Conservation (phyloP, 306 rosid species). For the Begonia loranthoides region DNA sequence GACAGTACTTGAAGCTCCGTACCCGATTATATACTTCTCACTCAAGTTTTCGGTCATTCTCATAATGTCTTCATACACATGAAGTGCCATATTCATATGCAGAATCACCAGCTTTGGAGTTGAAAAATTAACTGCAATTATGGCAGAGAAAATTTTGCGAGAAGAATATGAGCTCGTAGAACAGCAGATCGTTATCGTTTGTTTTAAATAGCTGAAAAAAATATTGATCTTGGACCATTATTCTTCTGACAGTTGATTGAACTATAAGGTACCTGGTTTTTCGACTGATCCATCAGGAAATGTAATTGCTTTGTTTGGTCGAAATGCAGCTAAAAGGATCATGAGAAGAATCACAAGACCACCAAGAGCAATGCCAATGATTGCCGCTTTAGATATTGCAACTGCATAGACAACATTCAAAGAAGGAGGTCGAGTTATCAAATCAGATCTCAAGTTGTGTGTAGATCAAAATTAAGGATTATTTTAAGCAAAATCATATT, state of each 20-base stretch:
- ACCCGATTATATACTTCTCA: slow-evolving; percentile 83
- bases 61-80: slow-evolving; percentile 87
- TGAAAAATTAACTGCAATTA: slow-evolving; percentile 46
- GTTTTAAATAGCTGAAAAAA: too few relatives aligned
- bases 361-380: slow-evolving; percentile 94
- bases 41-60: slow-evolving; percentile 87
- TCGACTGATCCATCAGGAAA: slow-evolving; percentile 73
- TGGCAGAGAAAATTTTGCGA: neutral
- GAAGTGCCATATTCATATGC: slow-evolving; percentile 96
- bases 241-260: neutral
- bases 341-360: slow-evolving; percentile 83
- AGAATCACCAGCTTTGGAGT: slow-evolving; percentile 80
- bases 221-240: too few relatives aligned
- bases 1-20: slow-evolving; percentile 89
- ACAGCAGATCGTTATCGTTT: too few relatives aligned
- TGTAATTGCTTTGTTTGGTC: slow-evolving; percentile 62
- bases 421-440: too few relatives aligned
- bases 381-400: slow-evolving; percentile 75
- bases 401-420: slow-evolving; percentile 26
- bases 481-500: too few relatives aligned
- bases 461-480: too few relatives aligned
- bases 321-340: slow-evolving; percentile 73
- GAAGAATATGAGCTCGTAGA: too few relatives aligned
- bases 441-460: too few relatives aligned
- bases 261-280: slow-evolving; percentile 52